phyloP scores from a whole-genome alignment of 805 yeast genomes.

The Wickerhamiella slavikovae region DNA sequence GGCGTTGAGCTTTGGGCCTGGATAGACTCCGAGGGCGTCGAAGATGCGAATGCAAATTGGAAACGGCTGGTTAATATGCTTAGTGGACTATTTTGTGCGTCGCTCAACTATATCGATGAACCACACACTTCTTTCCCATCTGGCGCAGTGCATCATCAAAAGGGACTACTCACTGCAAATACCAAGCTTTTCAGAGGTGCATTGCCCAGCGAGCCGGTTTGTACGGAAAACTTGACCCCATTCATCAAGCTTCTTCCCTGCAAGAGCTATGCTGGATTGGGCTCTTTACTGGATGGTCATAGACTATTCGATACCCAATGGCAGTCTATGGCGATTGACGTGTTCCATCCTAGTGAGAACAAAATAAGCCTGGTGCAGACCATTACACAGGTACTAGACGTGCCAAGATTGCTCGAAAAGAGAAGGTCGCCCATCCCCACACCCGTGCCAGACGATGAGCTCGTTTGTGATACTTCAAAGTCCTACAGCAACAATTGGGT shows the following conservation, averaged over 20 bases:
- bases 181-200: slow-evolving; percentile 42
- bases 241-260: slow-evolving; percentile 79
- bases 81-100: slow-evolving; percentile 89
- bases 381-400: slow-evolving; percentile 53
- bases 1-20: slow-evolving; percentile 90
- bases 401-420: slow-evolving; percentile 45
- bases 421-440: slow-evolving; percentile 52
- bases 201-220: slow-evolving; percentile 82
- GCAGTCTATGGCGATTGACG: slow-evolving; percentile 84
- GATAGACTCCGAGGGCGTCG: slow-evolving; percentile 39
- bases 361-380: slow-evolving; percentile 26
- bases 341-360: slow-evolving; percentile 31
- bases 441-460: slow-evolving; percentile 48
- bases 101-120: slow-evolving; percentile 69
- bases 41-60: slow-evolving; percentile 49
- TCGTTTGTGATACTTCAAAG: slow-evolving; percentile 54
- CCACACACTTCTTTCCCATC: slow-evolving; percentile 52
- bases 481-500: slow-evolving; percentile 33
- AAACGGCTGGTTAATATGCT: slow-evolving; percentile 45
- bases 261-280: slow-evolving; percentile 73
- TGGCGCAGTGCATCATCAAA: slow-evolving; percentile 10
- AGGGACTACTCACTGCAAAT: not conserved
- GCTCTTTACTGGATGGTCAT: slow-evolving; percentile 76
- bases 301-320: slow-evolving; percentile 69
- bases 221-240: slow-evolving; percentile 93